Conservation (phyloP, 192 early-diverging fungal genomes). For the Dimargaris xerosporica region DNA sequence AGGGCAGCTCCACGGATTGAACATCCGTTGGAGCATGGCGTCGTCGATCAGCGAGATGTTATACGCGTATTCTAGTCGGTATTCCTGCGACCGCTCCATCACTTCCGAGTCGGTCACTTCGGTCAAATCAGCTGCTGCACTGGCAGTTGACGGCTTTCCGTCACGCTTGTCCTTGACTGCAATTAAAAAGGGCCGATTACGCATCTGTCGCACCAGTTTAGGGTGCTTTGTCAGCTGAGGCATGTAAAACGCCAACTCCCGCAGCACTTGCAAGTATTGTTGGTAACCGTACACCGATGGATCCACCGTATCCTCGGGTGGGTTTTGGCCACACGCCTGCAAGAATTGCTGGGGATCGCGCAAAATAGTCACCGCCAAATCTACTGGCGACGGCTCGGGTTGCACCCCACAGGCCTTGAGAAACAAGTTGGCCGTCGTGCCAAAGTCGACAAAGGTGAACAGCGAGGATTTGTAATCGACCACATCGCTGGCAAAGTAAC, state of each 20-base stretch:
- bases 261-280: constrained; percentile 49
- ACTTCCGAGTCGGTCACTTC: not conserved
- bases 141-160: not conserved
- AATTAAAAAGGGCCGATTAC: constrained; percentile 41
- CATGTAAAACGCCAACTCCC: constrained; percentile 55
- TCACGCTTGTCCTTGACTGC: constrained; percentile 29
- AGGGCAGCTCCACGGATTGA: constrained; percentile 55
- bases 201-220: constrained; percentile 41
- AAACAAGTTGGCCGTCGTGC: constrained; percentile 52
- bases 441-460: constrained; percentile 53
- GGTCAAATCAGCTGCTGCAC: not conserved
- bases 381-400: constrained; percentile 56
- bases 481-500: constrained; percentile 37
- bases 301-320: constrained; percentile 20
- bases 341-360: constrained; percentile 38
- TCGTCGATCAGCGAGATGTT: constrained; percentile 75
- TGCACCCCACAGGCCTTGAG: constrained; percentile 71
- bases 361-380: constrained; percentile 50
- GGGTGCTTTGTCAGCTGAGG: constrained; percentile 24
- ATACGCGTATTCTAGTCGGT: constrained; percentile 43
- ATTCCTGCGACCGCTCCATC: constrained; percentile 26
- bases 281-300: constrained; percentile 27
- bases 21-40: constrained; percentile 48
- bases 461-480: constrained; percentile 32
- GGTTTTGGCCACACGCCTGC: constrained; percentile 24